These are phyloP conservation scores for Aspergillus heteromorphus DNA, from an alignment of 495 filamentous ascomycete species.

Conservation along the genomic window DNA sequence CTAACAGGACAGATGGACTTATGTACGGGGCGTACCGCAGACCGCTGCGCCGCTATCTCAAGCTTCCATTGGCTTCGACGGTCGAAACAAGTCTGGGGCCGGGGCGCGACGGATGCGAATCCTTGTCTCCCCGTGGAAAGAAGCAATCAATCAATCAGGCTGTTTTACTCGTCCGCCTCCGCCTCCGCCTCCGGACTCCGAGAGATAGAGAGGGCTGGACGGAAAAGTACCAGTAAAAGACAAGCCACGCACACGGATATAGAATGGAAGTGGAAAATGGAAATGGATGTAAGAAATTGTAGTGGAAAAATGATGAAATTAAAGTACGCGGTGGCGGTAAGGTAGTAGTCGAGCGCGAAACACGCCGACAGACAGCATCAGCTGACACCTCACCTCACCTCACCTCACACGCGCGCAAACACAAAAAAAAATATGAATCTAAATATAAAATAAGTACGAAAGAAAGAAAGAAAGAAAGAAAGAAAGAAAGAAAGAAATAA, in stretches of 20 bases:
- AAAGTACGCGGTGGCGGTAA: too few species aligned
- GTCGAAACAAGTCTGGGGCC: not conserved
- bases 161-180: too few species aligned
- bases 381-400: too few species aligned
- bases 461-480: constrained; percentile 6
- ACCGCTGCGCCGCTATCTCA: not conserved
- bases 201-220: too few species aligned
- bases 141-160: not conserved
- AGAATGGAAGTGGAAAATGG: too few species aligned
- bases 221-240: not conserved
- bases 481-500: constrained; percentile 6
- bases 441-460: not conserved
- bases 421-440: not conserved
- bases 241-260: too few species aligned
- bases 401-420: too few species aligned
- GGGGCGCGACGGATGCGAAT: not conserved
- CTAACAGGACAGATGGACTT: too few species aligned
- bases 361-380: not conserved
- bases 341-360: too few species aligned
- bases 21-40: not conserved
- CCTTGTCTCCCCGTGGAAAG: not conserved
- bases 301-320: too few species aligned
- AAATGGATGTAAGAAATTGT: too few species aligned
- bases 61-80: not conserved
- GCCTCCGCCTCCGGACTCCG: too few species aligned